Evolutionary conservation across 2,329 filamentous ascomycete genomes (phyloP).

Genomic region (Aspergillus piperis): DNA sequence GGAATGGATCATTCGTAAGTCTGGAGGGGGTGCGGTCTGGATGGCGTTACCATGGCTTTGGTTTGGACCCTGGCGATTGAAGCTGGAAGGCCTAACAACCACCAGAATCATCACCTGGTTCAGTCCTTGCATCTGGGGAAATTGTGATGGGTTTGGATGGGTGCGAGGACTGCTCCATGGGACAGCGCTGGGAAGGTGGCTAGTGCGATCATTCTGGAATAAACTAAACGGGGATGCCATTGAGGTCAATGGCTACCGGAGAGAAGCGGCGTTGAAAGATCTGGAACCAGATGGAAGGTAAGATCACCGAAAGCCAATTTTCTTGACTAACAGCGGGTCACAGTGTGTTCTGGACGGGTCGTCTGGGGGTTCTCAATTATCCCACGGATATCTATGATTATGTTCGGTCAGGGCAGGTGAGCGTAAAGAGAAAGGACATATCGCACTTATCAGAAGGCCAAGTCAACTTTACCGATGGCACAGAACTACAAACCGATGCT

Average conservation of each 20-base stretch:
- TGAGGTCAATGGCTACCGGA: constrained; percentile 6
- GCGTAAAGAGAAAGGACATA: constrained; percentile 8
- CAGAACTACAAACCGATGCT: constrained; percentile 5
- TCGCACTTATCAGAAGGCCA: constrained; percentile 3
- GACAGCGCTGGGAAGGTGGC: neutral
- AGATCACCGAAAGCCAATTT: neutral
- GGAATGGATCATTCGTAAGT: constrained; percentile 8
- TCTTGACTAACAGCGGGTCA: neutral
- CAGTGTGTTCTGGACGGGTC: constrained; percentile 13
- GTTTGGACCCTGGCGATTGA: neutral
- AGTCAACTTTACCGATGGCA: constrained; percentile 4
- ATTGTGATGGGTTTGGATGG: constrained; percentile 1
- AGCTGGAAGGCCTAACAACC: constrained; percentile 1
- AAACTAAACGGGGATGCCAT: constrained; percentile 6
- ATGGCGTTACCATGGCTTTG: neutral
- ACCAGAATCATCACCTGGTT: constrained; percentile 2
- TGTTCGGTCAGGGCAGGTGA: constrained; percentile 11
- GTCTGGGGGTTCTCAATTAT: constrained; percentile 12
- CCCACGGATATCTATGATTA: constrained; percentile 10
- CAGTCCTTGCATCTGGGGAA: constrained; percentile 7
- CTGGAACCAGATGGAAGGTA: constrained; percentile 7
- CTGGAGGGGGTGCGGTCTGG: constrained; percentile 3
- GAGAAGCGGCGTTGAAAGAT: neutral
- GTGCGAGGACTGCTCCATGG: constrained; percentile 1
- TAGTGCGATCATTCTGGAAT: constrained; percentile 5